A percentile compares a stretch with the other conserved stretches of the same genome.
Evolutionary conservation across 1,139 yeast genomes (phyloP).

Genomic region (Suhomyces yuchorum): DNA sequence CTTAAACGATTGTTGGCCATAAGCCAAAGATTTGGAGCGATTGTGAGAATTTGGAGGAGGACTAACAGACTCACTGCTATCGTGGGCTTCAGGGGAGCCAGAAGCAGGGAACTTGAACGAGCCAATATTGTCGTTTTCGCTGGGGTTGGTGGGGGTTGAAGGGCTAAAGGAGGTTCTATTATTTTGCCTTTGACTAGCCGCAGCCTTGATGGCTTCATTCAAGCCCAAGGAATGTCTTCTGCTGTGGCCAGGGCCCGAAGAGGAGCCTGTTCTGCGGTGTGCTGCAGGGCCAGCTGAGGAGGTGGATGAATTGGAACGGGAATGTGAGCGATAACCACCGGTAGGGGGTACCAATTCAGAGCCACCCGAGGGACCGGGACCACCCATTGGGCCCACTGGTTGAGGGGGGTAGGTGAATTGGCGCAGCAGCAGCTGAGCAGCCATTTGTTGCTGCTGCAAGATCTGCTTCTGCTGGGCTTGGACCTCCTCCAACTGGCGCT

Average conservation of each 20-base stretch:
- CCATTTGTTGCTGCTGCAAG: slow-evolving; percentile 62
- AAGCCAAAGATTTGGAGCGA: slow-evolving; percentile 44
- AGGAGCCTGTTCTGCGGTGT: slow-evolving; percentile 45
- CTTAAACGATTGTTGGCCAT: slow-evolving; percentile 48
- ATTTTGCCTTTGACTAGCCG: slow-evolving; percentile 78
- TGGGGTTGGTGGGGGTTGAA: slow-evolving; percentile 24
- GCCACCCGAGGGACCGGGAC: neutral
- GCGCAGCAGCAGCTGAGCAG: slow-evolving; percentile 23
- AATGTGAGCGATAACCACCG: slow-evolving; percentile 33
- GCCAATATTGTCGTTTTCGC: slow-evolving; percentile 26
- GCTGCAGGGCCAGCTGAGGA: slow-evolving; percentile 16
- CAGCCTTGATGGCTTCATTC: slow-evolving; percentile 95
- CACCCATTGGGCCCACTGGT: slow-evolving; percentile 7
- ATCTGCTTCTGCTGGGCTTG: slow-evolving; percentile 92
- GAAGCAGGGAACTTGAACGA: slow-evolving; percentile 41
- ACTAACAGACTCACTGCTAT: slow-evolving; percentile 11
- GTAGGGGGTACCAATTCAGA: slow-evolving; percentile 32
- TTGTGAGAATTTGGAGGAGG: slow-evolving; percentile 29
- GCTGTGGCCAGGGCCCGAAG: slow-evolving; percentile 60
- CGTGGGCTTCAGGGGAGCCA: slow-evolving; percentile 15
- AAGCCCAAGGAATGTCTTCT: slow-evolving; percentile 93
- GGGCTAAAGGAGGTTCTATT: slow-evolving; percentile 44
- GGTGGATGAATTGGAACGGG: slow-evolving; percentile 42
- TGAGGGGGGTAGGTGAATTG: slow-evolving; percentile 21
- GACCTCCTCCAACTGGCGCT: slow-evolving; percentile 86